Base-by-base conservation (phyloP, 495 filamentous ascomycete genomes). In the Daldinia bambusicola region DNA sequence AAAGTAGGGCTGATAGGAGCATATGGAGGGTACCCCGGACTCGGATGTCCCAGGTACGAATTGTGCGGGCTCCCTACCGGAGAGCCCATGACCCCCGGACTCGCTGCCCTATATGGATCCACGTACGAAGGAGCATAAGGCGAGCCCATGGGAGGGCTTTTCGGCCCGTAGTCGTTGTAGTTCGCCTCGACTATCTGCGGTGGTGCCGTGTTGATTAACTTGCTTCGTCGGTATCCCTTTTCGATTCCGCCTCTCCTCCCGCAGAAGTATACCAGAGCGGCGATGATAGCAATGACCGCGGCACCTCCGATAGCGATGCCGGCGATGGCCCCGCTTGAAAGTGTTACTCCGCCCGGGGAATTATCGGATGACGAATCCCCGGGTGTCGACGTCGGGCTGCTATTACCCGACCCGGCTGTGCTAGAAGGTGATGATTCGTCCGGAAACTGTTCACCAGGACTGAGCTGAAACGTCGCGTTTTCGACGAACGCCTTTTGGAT, bases 301-400 rank as follows among this genome's bases (percentile, higher is more conserved):
- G 76, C 73, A 0, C 70, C 76, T 22, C 84, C 84, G 14, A 87
- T 83, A 14, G 80, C 80, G 18, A 85, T 85, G 0, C 84, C 85
- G 0, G 79, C 82, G 26, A 86, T 87, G 2, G 79, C 79, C 0
- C 84, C 84, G 4, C 74, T 38, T 10, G 74, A 64, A 12, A 82
- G 56, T 55, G 63, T 41, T 14, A 40, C 2, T 4, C 20, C 9
- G 30, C 43, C 31, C 1, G 26, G 3, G n/a, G 55, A 53, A n/a
- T 37, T 60, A 65, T 59, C 14, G 7, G 55, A 38, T 26, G 55
- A 38, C 14, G 55, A 38, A 16, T 40, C 55, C 3, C 14, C 34
- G 3, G 55, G 36, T n/a, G 36, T 38, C 10, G 63, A 48, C 4
- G 61, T 55, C 55, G 61, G 53, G 26, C 9, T 6, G 22, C 40